A percentile compares a stretch with the other conserved stretches of the same genome.
phyloP scores from a whole-genome alignment of 768 basidiomycete species.

The Lactarius akahatsu region DNA sequence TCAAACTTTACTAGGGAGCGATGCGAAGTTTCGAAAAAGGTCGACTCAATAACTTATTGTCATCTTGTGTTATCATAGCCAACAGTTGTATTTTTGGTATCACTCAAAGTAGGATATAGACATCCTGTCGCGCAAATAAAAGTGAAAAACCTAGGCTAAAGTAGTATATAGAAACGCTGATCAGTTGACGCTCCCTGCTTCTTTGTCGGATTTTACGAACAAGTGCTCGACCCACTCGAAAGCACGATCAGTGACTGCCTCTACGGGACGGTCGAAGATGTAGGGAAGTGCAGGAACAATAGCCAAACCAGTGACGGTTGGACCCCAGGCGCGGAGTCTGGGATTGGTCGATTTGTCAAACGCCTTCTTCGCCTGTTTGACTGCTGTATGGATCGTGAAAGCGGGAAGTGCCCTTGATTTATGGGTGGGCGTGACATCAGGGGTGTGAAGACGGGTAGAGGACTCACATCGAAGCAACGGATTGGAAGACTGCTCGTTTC shows the following conservation, averaged over 20 bases:
- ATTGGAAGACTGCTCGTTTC: constrained; percentile 78
- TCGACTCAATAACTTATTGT: constrained; percentile 28
- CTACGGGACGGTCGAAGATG: constrained; percentile 78
- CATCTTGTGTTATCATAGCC: constrained; percentile 18
- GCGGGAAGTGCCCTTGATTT: constrained; percentile 70
- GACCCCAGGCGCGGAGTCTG: constrained; percentile 69
- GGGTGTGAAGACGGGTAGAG: constrained; percentile 13
- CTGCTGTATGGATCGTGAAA: constrained; percentile 81
- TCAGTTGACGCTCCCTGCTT: constrained; percentile 30
- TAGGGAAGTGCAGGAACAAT: constrained; percentile 74
- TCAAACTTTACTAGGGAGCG: neutral
- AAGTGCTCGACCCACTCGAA: constrained; percentile 71
- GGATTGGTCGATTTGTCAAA: constrained; percentile 59
- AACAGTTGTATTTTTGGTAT: constrained; percentile 10
- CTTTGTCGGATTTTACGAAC: constrained; percentile 43
- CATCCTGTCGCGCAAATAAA: neutral
- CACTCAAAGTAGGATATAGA: constrained; percentile 7
- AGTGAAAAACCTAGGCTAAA: neutral
- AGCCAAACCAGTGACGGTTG: constrained; percentile 69
- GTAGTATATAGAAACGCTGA: constrained; percentile 1
- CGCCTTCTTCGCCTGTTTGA: constrained; percentile 67
- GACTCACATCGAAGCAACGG: constrained; percentile 75
- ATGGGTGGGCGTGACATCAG: neutral
- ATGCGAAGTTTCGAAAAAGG: constrained; percentile 10
- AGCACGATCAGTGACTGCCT: constrained; percentile 60